phyloP scores from a whole-genome alignment of 352 stramenopile genomes.

The Elongisporangium anandrum region DNA sequence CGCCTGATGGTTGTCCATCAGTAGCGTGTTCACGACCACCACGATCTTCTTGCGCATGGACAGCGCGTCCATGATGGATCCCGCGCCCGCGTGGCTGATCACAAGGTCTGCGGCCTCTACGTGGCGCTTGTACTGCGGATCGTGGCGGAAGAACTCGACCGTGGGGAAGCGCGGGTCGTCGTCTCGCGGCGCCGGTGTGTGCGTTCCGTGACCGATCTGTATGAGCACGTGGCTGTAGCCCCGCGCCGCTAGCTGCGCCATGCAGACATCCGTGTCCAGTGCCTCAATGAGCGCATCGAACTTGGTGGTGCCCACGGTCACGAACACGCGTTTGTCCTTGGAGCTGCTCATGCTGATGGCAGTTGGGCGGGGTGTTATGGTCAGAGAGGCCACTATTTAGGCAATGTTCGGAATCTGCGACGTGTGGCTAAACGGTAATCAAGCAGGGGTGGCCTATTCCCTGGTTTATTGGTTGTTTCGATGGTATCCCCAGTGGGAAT shows the following conservation, averaged over 20 bases:
- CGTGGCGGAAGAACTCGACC: slow-evolving; percentile 85
- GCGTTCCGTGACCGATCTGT: slow-evolving; percentile 80
- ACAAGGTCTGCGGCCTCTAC: slow-evolving; percentile 91
- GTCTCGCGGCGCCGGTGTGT: slow-evolving; percentile 19
- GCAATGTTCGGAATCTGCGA: not conserved
- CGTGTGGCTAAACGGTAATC: not conserved
- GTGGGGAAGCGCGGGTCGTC: slow-evolving; percentile 8
- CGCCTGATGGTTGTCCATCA: slow-evolving; percentile 98
- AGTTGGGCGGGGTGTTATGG: slow-evolving; percentile 33
- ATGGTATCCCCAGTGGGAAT: too few species aligned
- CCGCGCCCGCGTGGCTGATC: slow-evolving; percentile 93
- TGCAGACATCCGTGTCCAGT: slow-evolving; percentile 58
- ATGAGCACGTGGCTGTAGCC: slow-evolving; percentile 64
- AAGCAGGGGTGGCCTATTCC: too few species aligned
- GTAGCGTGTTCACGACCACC: slow-evolving; percentile 92
- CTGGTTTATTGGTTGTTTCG: too few species aligned
- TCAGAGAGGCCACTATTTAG: not conserved
- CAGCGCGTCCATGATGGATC: slow-evolving; percentile 92
- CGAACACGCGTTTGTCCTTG: slow-evolving; percentile 66
- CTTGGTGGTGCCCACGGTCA: slow-evolving; percentile 93
- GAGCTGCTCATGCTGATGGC: slow-evolving; percentile 36
- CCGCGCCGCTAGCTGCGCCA: slow-evolving; percentile 35
- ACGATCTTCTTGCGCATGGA: slow-evolving; percentile 77
- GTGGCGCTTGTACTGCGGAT: slow-evolving; percentile 86
- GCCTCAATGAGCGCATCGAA: slow-evolving; percentile 88